Base-by-base conservation (phyloP, 1,139 yeast genomes). In the Meyerozyma sp. region DNA sequence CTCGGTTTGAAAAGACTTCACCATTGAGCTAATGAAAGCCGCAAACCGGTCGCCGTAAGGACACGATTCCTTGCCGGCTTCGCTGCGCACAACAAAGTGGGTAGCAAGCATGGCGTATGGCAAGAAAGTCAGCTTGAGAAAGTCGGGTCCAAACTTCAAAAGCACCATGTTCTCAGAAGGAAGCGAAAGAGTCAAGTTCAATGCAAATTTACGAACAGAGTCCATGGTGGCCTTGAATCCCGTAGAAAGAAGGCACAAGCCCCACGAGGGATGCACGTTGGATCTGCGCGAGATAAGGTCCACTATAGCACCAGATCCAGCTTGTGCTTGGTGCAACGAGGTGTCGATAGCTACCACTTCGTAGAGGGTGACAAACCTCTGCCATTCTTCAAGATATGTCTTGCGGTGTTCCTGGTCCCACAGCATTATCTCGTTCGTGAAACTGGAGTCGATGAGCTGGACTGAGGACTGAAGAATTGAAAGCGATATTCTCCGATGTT, bases 331-430 rank as follows among this genome's bases (percentile, higher is more conserved):
- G 55, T 90, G 91, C 54, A 87, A 66, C 0, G 96, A 86, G 0
- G 96, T 83, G 58, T 90, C 97, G 40, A 90, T 75, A 2, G 90
- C 94, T 35, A 88, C 66, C 40, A 90, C 84, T 56, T 90, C 96
- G 51, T 81, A 84, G 11, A 90, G 65, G 0, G 96, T 86, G 29
- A 81, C 71, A 54, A 71, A 90, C 47, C 88, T 72, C 40, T 78
- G 74, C 96, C 96, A 90, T 39, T 81, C 79, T 13, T 67, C 68
- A 32, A 77, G 54, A 41, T 73, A 69, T 3, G 54, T 52, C 0
- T 57, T 56, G 3, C 54, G 54, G 1, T 66, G 50, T 0, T 53
- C 21, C 0, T 53, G 45, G n/a, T 69, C 62, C 84, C 90, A 84
- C 1, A 52, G 43, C 49, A 86, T 73, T 16, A 70, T 62, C 0